A percentile compares a stretch with the other conserved stretches of the same genome.
Evolutionary conservation across 345 rosid species (phyloP).

Genomic region (Arabis alpina): DNA sequence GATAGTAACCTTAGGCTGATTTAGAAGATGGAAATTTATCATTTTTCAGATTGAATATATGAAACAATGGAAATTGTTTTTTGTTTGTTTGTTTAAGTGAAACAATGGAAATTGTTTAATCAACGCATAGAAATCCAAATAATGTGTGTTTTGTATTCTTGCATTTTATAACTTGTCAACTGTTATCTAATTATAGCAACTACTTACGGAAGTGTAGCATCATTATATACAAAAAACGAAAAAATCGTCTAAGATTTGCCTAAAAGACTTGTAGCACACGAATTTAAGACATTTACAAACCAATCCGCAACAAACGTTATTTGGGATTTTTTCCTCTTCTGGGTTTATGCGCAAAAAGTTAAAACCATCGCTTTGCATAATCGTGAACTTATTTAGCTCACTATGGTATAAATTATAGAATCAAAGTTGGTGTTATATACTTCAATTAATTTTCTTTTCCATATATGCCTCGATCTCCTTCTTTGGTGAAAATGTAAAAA

Average conservation of each 20-base stretch:
- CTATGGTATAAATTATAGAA: too few relatives aligned
- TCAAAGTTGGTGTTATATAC: too few relatives aligned
- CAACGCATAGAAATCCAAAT: neutral
- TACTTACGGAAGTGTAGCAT: slow-evolving; percentile 28
- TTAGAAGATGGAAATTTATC: slow-evolving; percentile 18
- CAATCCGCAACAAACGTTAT: neutral
- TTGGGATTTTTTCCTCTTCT: neutral
- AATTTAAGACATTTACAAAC: slow-evolving; percentile 23
- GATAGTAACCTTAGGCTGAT: slow-evolving; percentile 5
- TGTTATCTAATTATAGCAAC: slow-evolving; percentile 24
- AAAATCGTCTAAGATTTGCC: slow-evolving; percentile 21
- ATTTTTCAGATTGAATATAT: slow-evolving; percentile 14
- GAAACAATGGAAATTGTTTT: neutral
- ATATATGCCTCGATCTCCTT: too few relatives aligned
- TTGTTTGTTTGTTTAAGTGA: too few relatives aligned
- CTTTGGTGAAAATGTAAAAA: too few relatives aligned
- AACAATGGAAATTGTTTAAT: neutral
- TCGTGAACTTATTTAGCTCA: neutral
- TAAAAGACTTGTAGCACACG: slow-evolving; percentile 37
- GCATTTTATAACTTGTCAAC: slow-evolving; percentile 3
- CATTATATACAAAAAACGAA: slow-evolving; percentile 15
- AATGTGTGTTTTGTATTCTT: neutral
- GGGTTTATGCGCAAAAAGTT: neutral
- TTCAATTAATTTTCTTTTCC: too few relatives aligned
- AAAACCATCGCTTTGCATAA: neutral